phyloP scores from a whole-genome alignment of 805 yeast species.

The Ogataea zsoltii region DNA sequence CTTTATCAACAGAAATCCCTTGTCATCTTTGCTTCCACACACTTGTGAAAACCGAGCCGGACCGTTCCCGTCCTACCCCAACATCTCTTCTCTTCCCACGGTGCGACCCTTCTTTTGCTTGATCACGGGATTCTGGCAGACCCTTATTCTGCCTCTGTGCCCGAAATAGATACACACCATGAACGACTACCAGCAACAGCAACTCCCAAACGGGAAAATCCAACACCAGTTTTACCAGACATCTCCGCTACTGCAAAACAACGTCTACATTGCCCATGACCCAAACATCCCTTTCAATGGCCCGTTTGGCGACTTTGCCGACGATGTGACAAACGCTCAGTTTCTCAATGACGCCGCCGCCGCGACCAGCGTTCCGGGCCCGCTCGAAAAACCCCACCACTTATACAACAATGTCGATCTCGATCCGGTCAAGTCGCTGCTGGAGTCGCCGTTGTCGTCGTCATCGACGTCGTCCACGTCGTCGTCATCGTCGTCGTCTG shows the following conservation, averaged over 20 bases:
- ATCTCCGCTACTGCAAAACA: neutral
- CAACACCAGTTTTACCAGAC: neutral
- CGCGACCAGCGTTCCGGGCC: neutral
- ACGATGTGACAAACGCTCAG: neutral
- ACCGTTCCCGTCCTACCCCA: neutral
- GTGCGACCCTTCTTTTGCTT: conserved; percentile 1
- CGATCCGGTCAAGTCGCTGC: neutral
- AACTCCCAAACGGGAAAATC: neutral
- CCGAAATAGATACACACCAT: neutral
- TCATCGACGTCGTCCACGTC: conserved; percentile 22
- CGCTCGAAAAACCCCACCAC: neutral
- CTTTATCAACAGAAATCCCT: neutral
- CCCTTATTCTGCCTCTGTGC: conserved; percentile 1
- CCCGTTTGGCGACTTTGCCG: neutral
- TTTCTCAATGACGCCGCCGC: neutral
- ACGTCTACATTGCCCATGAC: neutral
- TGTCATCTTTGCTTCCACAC: neutral
- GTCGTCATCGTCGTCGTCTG: conserved; percentile 21
- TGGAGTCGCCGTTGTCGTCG: conserved; percentile 22
- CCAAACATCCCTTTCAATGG: neutral
- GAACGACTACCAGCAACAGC: conserved; percentile 3
- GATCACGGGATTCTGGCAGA: conserved; percentile 3
- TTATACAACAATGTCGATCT: neutral
- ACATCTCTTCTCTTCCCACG: neutral
- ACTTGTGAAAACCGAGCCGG: no score